A percentile compares a stretch with the other conserved stretches of the same genome.
phyloP scores from a whole-genome alignment of 2,329 filamentous ascomycete genomes.

The Fusarium sublunatum region DNA sequence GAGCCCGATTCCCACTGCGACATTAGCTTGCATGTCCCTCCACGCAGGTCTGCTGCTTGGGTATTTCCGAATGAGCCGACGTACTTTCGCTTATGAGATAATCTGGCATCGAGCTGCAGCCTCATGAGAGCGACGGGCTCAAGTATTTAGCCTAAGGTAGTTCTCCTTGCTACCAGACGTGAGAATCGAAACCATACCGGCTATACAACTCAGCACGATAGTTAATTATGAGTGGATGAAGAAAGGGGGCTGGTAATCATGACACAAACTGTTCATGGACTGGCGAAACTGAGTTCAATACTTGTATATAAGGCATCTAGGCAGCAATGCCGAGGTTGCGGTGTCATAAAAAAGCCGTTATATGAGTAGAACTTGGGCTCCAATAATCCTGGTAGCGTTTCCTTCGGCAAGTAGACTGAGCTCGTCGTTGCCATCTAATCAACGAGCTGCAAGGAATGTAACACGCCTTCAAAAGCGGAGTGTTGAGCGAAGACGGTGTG shows the following conservation, averaged over 20 bases:
- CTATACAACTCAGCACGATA: background rate
- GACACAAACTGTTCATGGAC: background rate
- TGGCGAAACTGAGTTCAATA: background rate
- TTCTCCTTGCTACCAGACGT: background rate
- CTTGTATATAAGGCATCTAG: background rate
- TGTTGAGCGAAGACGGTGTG: background rate
- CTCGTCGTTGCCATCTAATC: slow-evolving; percentile 3
- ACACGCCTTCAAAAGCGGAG: background rate
- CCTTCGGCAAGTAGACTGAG: background rate
- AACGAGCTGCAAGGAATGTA: background rate
- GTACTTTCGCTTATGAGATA: background rate
- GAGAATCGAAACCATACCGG: background rate
- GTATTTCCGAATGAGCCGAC: slow-evolving; percentile 29
- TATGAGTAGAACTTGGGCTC: slow-evolving; percentile 2
- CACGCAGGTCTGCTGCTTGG: slow-evolving; percentile 15
- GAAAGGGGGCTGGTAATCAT: background rate
- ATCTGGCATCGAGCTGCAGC: slow-evolving; percentile 9
- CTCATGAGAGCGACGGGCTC: background rate
- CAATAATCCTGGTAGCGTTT: slow-evolving; percentile 5
- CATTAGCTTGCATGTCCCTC: slow-evolving; percentile 16
- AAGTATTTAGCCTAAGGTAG: slow-evolving; percentile 4
- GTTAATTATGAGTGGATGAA: background rate
- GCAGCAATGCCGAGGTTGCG: background rate
- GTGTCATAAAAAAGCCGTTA: slow-evolving; percentile 3
- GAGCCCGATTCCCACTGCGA: slow-evolving; percentile 25